Evolutionary conservation across 306 rosid genomes (phyloP).

Genomic region (Crotalaria pallida): DNA sequence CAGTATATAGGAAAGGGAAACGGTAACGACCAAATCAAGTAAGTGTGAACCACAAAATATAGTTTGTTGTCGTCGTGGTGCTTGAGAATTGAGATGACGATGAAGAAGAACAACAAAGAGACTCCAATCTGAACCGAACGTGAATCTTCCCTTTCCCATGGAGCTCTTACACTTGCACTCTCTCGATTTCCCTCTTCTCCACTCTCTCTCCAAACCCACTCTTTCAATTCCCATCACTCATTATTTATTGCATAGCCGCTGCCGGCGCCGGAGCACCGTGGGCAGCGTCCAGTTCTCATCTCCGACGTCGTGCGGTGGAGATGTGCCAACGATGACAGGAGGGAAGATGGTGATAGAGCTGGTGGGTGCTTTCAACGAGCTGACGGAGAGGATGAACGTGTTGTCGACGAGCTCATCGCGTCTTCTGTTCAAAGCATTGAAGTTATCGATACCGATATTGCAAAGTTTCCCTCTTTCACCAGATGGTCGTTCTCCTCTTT

Average conservation of each 20-base stretch:
- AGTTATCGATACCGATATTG: conserved; percentile 70
- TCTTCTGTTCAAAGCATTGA: conserved; percentile 69
- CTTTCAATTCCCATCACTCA: not conserved
- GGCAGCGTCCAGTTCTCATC: not conserved
- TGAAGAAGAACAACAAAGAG: not conserved
- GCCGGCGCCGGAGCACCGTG: not conserved
- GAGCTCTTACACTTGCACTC: not conserved
- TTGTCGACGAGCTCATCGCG: conserved; percentile 53
- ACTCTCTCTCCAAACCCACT: not conserved
- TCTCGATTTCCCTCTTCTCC: not conserved
- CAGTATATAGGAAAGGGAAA: not conserved
- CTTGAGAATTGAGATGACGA: too few relatives aligned
- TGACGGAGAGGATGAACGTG: conserved; percentile 64
- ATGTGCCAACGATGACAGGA: conserved; percentile 25
- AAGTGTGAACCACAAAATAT: not conserved
- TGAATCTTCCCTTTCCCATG: too few relatives aligned
- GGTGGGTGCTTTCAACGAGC: conserved; percentile 78
- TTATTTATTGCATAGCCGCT: not conserved
- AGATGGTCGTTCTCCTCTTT: conserved; percentile 80
- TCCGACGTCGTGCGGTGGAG: conserved; percentile 1
- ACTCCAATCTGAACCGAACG: too few relatives aligned
- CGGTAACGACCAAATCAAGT: not conserved
- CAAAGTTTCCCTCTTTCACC: conserved; percentile 51
- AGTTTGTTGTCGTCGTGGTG: not conserved
- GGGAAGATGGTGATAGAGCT: conserved; percentile 89